Evolutionary conservation across 495 filamentous ascomycete species (phyloP), one percentile per base, ranked within the genome.

Genomic region (Platismatia glauca): DNA sequence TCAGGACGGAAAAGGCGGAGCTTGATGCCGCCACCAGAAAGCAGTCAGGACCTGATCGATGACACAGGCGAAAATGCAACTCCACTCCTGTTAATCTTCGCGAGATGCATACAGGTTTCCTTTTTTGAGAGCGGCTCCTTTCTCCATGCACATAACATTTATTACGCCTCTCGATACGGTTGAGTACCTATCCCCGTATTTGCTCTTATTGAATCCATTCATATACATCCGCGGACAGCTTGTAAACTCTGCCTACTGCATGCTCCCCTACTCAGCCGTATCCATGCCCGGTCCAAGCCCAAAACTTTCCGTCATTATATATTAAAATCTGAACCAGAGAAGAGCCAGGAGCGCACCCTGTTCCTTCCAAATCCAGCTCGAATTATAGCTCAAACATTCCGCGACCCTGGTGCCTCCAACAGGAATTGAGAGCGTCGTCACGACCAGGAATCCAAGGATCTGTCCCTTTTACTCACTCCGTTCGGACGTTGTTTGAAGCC

Each of bases 1-100:
- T 72, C 33, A 50, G 65, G 27, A 70, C 76, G 34, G 69, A 78
- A 60, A 69, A 72, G 55, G 18, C 55, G 52, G 31, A 69, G 15
- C 37, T 70, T 15, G 66, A 67, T 22, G 33, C 39, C 41, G 43
- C 57, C 48, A 29, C 12, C 5, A 16, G 7, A 22, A 61, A 64
- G 7, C 56, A 68, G 33, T 46, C 38, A 29, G 53, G 58, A 22
- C n/a, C 53, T 31, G 55, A 62, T 24, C 55, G 24, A 56, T 67
- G 43, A 64, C 39, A 0, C 22, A 55, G 22, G 57, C 62, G 24
- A 68, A 60, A 33, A 16, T 12, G 18, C 5, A 22, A n/a, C 41
- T 44, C 41, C 7, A 22, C 3, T 33, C 16, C 5, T 8, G 24
- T 5, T 22, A 16, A 59, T 13, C 24, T 29, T 29, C 12, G 8